phyloP scores from a whole-genome alignment of 179 eudicot species.

The Beta lomatogona region DNA sequence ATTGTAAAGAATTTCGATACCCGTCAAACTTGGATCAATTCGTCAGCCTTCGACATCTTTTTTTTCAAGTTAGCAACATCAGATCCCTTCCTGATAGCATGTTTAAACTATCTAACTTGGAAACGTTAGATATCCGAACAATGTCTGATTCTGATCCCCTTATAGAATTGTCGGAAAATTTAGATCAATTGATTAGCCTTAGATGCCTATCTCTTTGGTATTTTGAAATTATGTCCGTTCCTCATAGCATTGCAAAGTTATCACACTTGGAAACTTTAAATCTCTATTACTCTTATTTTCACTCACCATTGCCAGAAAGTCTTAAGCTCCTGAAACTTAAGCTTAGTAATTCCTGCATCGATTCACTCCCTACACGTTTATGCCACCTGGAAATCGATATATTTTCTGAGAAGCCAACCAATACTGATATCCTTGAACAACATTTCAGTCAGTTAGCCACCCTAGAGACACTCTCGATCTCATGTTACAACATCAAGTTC shows the following conservation, averaged over 20 bases:
- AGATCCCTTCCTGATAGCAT: neutral
- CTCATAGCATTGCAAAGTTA: neutral
- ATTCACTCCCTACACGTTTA: neutral
- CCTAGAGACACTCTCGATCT: neutral
- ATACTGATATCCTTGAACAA: neutral
- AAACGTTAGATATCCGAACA: neutral
- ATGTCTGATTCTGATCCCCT: neutral
- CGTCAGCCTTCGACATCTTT: neutral
- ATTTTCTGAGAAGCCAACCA: neutral
- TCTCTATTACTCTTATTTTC: neutral
- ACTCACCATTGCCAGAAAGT: neutral
- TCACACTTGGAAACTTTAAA: neutral
- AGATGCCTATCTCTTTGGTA: neutral
- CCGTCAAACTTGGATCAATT: neutral
- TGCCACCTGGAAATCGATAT: neutral
- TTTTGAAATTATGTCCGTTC: neutral
- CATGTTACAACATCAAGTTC: neutral
- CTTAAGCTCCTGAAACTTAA: neutral
- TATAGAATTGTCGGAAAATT: neutral
- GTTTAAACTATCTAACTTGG: neutral
- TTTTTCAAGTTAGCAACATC: neutral
- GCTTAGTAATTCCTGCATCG: neutral
- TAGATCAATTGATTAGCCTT: neutral
- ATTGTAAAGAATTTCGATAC: neutral
- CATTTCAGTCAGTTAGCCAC: neutral